A percentile compares a stretch with the other conserved stretches of the same genome.
phyloP scores from a whole-genome alignment of 1,284 basidiomycete genomes.

The Gymnopus androsaceus region DNA sequence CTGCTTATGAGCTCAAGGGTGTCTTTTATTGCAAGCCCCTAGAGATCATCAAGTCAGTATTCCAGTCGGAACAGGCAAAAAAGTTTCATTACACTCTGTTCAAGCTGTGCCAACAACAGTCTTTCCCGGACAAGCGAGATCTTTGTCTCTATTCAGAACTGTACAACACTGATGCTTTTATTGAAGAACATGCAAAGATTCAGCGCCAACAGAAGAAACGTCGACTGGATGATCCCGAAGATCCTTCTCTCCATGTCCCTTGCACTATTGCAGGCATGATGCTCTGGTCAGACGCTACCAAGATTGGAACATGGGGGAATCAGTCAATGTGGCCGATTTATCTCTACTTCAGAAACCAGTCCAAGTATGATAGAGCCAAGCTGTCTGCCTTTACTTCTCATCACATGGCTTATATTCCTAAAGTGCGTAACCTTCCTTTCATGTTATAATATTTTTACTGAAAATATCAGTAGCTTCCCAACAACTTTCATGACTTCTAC shows the following conservation, averaged over 20 bases:
- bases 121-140: neutral
- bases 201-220: neutral
- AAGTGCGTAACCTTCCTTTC: constrained; percentile 21
- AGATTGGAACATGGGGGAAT: constrained; percentile 36
- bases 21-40: constrained; percentile 28
- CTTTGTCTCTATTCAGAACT: neutral
- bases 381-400: constrained; percentile 30
- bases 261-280: constrained; percentile 30
- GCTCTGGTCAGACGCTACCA: constrained; percentile 40
- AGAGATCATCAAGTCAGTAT: constrained; percentile 29
- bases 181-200: constrained; percentile 5
- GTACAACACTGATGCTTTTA: constrained; percentile 6
- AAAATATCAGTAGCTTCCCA: constrained; percentile 13
- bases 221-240: neutral
- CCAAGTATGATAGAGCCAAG: constrained; percentile 33
- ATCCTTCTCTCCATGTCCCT: constrained; percentile 20
- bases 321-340: constrained; percentile 41
- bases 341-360: constrained; percentile 35
- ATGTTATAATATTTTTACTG: neutral
- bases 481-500: constrained; percentile 14
- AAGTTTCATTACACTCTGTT: constrained; percentile 33
- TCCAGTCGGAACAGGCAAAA: constrained; percentile 24
- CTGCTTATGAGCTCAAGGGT: constrained; percentile 26
- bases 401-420: constrained; percentile 36
- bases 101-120: constrained; percentile 21